Evolutionary conservation across 2,329 filamentous ascomycete species (phyloP), one percentile per base, ranked within the genome.

Genomic region (Ophiostoma quercus): DNA sequence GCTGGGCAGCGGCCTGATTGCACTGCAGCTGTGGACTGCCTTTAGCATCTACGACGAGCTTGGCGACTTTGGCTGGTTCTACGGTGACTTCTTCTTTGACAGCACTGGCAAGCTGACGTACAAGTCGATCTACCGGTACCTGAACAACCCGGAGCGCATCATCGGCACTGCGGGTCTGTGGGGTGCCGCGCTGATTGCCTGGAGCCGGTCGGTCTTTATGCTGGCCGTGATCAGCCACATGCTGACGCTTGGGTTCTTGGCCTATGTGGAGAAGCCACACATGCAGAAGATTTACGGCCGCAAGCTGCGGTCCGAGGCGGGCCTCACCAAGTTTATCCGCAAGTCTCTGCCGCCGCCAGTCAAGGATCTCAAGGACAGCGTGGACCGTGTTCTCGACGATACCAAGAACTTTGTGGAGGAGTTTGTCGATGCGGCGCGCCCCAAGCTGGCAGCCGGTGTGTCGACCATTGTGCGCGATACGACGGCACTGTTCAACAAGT

Each of bases 21-120:
- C 90, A 12, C 84, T 99, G 67, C 95, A 99, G 76, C 80, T 96
- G 22, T 99, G 95, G 95, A 97, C 94, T 0, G 90, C 92, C 1
- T 84, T 91, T 73, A 97, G 93, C 78, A 94, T 98, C 74, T 96
- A 98, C 78, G 93, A 97, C 67, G 96, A 92, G 1, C 87, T 99
- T 0, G 95, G 95, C 70, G 95, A 99, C 77, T 99, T 98, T 76
- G 95, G 95, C 75, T 99, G 94, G 94, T 98, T 98, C 83, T 98
- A 94, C 77, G 95, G 95, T 22, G 95, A 99, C 78, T 99, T 98
- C 83, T 98, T 99, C 84, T 97, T 95, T 77, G 92, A 97, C 72
- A 90, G 92, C 65, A 87, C 89, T 12, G 90, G 90, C 14, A 96
- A 95, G 80, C 84, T 98, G 72, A 98, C 92, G 0, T 99, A 99